These are phyloP conservation scores for Neoboletus subvelutipes DNA, from an alignment of 768 basidiomycete species.

Conservation along the genomic window DNA sequence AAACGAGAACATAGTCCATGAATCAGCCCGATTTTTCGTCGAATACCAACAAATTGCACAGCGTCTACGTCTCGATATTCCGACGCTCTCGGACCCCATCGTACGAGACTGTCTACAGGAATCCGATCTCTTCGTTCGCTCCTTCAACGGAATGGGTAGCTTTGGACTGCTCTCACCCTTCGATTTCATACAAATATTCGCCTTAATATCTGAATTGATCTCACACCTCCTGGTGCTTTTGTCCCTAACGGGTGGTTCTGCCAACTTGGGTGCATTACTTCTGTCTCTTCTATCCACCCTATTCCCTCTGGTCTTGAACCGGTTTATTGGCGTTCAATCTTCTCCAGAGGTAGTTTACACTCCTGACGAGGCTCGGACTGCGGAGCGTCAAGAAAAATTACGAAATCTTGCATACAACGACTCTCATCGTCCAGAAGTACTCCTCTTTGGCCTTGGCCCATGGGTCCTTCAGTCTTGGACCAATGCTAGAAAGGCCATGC, in stretches of 20 bases:
- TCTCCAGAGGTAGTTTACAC: slow-evolving; percentile 47
- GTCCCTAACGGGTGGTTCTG: slow-evolving; percentile 55
- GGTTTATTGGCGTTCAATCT: slow-evolving; percentile 43
- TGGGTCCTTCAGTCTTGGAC: slow-evolving; percentile 86
- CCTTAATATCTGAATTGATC: slow-evolving; percentile 65
- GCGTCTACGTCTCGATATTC: slow-evolving; percentile 73
- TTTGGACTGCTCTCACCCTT: slow-evolving; percentile 81
- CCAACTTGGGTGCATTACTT: slow-evolving; percentile 55
- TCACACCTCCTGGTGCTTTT: slow-evolving; percentile 70
- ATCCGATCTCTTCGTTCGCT: slow-evolving; percentile 81
- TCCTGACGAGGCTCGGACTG: slow-evolving; percentile 58
- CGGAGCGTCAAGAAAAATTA: slow-evolving; percentile 73
- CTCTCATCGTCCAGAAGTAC: slow-evolving; percentile 73
- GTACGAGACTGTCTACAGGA: slow-evolving; percentile 81
- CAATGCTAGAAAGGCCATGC: slow-evolving; percentile 54
- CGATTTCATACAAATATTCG: slow-evolving; percentile 73
- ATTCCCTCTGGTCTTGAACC: slow-evolving; percentile 58
- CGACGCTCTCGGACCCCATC: slow-evolving; percentile 70
- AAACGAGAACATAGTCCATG: slow-evolving; percentile 73
- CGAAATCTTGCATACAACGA: slow-evolving; percentile 76
- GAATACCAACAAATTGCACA: slow-evolving; percentile 80
- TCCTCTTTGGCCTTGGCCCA: slow-evolving; percentile 78
- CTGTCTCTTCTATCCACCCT: slow-evolving; percentile 61
- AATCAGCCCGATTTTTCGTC: slow-evolving; percentile 69
- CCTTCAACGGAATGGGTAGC: slow-evolving; percentile 69